phyloP scores from a whole-genome alignment of 2,329 filamentous ascomycete genomes.

The Chrysoporthe deuterocubensis region DNA sequence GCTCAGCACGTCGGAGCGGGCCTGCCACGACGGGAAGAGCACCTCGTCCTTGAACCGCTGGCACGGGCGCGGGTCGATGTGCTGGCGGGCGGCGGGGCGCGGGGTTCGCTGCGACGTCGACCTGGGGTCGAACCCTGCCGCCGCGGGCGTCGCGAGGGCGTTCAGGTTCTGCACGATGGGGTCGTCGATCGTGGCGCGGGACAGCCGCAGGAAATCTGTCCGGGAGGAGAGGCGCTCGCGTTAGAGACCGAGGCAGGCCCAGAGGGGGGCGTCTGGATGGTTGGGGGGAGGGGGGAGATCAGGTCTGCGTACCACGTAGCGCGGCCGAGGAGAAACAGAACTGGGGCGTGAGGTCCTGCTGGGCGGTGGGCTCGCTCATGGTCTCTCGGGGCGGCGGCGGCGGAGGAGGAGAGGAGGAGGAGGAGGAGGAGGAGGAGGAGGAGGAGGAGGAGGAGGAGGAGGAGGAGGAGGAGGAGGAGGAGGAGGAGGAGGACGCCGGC shows the following conservation, averaged over 20 bases:
- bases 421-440: slow-evolving; percentile 48
- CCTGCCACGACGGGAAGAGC: slow-evolving; percentile 88
- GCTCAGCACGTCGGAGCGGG: slow-evolving; percentile 78
- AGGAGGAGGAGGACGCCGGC: slow-evolving; percentile 39
- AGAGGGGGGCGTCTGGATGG: not conserved
- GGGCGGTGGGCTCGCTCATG: slow-evolving; percentile 51
- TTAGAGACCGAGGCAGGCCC: not conserved
- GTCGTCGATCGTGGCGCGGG: slow-evolving; percentile 85
- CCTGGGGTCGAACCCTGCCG: slow-evolving; percentile 74
- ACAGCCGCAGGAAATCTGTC: slow-evolving; percentile 87
- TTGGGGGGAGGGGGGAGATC: too few species aligned
- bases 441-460: slow-evolving; percentile 43
- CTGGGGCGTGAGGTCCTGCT: slow-evolving; percentile 67
- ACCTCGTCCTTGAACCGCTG: slow-evolving; percentile 74
- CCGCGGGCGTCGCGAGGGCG: slow-evolving; percentile 77
- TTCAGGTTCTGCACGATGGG: slow-evolving; percentile 93
- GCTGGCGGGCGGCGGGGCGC: slow-evolving; percentile 49
- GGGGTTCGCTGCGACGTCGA: slow-evolving; percentile 71
- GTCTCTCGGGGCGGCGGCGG: slow-evolving; percentile 37
- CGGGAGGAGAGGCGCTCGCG: slow-evolving; percentile 23
- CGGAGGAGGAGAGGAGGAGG: slow-evolving; percentile 44
- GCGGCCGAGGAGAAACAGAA: slow-evolving; percentile 77
- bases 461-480: slow-evolving; percentile 44
- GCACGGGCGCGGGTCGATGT: slow-evolving; percentile 68
- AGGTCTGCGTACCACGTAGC: slow-evolving; percentile 62